These are phyloP conservation scores for Vanrija sp. DNA, from an alignment of 1,284 basidiomycete species.

Conservation along the genomic window DNA sequence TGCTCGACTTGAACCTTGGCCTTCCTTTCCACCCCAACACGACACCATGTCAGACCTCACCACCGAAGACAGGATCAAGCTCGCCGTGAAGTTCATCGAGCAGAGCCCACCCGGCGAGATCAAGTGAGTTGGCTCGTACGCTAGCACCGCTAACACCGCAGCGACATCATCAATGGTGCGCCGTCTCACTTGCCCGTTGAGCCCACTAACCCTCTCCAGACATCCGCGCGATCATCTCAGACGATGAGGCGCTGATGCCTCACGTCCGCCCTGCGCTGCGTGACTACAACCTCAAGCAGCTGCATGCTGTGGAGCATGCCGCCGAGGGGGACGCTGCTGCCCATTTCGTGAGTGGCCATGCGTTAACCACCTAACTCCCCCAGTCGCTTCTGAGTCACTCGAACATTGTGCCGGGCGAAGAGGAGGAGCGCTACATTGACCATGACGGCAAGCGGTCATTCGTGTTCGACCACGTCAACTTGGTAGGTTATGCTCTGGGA, in stretches of 20 bases:
- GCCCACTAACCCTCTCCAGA: conserved; percentile 53
- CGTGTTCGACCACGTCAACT: conserved; percentile 70
- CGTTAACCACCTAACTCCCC: not conserved
- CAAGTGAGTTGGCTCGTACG: conserved; percentile 52
- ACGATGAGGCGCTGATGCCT: conserved; percentile 73
- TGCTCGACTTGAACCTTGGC: not conserved
- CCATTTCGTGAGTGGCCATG: conserved; percentile 22
- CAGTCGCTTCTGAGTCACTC: conserved; percentile 38
- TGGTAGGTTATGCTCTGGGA: conserved; percentile 55
- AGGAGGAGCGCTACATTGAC: conserved; percentile 70
- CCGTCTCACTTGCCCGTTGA: conserved; percentile 17
- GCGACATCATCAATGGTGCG: conserved; percentile 79
- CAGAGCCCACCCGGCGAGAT: conserved; percentile 93
- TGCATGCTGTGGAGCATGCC: conserved; percentile 67
- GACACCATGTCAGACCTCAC: conserved; percentile 32
- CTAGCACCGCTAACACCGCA: conserved; percentile 16
- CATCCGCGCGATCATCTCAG: conserved; percentile 77
- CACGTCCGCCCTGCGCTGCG: conserved; percentile 70
- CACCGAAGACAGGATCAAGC: conserved; percentile 38
- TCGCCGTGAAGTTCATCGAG: conserved; percentile 70
- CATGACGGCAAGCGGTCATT: conserved; percentile 72
- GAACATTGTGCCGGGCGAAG: conserved; percentile 29
- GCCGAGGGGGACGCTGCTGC: conserved; percentile 22
- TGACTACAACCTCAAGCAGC: conserved; percentile 80
- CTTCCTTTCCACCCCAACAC: not conserved